Base-by-base conservation (phyloP, 169 alveolate genomes). In the Hepatocystis sp. region DNA sequence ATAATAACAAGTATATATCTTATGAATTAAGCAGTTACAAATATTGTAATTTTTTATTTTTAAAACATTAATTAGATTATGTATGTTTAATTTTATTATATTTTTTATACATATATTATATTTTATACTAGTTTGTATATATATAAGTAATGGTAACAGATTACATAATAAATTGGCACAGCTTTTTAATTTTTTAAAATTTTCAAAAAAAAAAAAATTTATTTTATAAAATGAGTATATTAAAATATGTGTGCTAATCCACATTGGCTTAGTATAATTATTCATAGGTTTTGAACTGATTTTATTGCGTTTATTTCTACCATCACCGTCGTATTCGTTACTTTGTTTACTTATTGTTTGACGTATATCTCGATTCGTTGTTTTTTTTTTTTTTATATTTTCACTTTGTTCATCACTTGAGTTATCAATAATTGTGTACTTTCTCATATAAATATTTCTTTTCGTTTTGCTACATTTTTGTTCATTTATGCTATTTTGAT, bases 11-110 rank as follows among this genome's bases (percentile, higher is more conserved):
- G 86, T 56, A 56, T 5, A 40, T 21, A 71, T 71, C 42, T 71
- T 55, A 40, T 71, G 86, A 27, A 71, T 71, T 21, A 71, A 63
- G 8, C 56, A 19, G 47, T 71, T 71, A 15, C 86, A 55, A 28
- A 71, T 7, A 23, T 71, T 71, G n/a, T 25, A 56, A 32, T 71
- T 71, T 49, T 55, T 40, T 47, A 42, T 32, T 36, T 21, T 55
- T 25, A 71, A 40, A 7, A 21, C 15, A 19, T 71, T 23, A 21
- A 71, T 55, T 21, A 71, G 21, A 1, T 56, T 19, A 27, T 40
- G 2, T 56, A 71, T 40, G 21, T 71, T 32, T n/a, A 71, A 17
- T 51, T 71, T 71, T 4, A 71, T 55, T 19, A 71, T 63, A 2
- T 10, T 10, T 30, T 71, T 71, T 2, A 71, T 47, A 4, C 10